phyloP scores from a whole-genome alignment of 768 basidiomycete species.

The Mycena galopus region DNA sequence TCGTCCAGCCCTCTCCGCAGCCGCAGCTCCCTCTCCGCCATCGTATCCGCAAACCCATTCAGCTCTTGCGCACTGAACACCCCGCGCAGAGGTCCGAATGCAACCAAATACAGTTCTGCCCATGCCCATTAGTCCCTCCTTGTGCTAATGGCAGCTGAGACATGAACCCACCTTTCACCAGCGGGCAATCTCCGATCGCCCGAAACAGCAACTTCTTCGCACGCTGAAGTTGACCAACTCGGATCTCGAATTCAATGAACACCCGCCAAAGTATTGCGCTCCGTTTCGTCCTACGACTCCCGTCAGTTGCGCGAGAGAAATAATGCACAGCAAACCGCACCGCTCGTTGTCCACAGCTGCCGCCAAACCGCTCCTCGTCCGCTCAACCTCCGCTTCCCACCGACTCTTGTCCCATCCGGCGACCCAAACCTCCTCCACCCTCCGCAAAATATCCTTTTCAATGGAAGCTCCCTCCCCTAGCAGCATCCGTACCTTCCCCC shows the following conservation, averaged over 20 bases:
- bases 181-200: conserved; percentile 80
- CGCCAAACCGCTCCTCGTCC: conserved; percentile 73
- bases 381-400: conserved; percentile 79
- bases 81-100: conserved; percentile 77
- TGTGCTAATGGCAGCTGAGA: conserved; percentile 19
- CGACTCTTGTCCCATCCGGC: conserved; percentile 82
- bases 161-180: conserved; percentile 72
- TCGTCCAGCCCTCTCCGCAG: conserved; percentile 74
- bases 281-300: conserved; percentile 66
- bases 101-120: conserved; percentile 81
- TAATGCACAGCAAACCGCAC: conserved; percentile 52
- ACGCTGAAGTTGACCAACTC: conserved; percentile 63
- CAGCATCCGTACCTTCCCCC: conserved; percentile 76
- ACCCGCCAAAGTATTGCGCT: conserved; percentile 81
- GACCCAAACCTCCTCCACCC: conserved; percentile 81
- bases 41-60: conserved; percentile 72
- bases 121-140: conserved; percentile 44
- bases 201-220: conserved; percentile 83
- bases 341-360: conserved; percentile 76
- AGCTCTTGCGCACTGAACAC: conserved; percentile 75
- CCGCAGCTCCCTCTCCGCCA: conserved; percentile 82
- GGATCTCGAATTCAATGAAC: conserved; percentile 84
- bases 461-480: conserved; percentile 62
- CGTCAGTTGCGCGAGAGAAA: conserved; percentile 16
- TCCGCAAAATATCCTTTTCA: conserved; percentile 69